Evolutionary conservation across 495 filamentous ascomycete species (phyloP).

Genomic region (Penicillium coffeae): DNA sequence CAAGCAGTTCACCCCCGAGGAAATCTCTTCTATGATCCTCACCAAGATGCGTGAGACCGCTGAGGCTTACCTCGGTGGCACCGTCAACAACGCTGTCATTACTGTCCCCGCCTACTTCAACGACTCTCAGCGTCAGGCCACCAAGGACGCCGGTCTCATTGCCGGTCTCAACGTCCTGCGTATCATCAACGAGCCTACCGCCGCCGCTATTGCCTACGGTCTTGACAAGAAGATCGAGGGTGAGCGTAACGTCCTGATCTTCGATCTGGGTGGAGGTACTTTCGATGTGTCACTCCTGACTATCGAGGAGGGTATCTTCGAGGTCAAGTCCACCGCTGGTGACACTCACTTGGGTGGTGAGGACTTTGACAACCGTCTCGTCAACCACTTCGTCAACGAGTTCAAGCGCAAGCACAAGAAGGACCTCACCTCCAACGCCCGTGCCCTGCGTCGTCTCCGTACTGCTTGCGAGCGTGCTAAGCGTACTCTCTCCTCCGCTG

Average conservation of each 20-base stretch:
- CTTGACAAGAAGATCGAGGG: conserved; percentile 94
- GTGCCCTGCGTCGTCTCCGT: conserved; percentile 94
- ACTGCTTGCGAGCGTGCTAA: conserved; percentile 99
- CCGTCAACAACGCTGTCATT: conserved; percentile 96
- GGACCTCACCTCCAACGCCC: conserved; percentile 82
- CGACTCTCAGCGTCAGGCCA: conserved; percentile 98
- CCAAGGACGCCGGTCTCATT: conserved; percentile 98
- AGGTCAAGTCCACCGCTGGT: conserved; percentile 97
- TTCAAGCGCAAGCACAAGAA: conserved; percentile 87
- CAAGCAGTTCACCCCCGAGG: conserved; percentile 95
- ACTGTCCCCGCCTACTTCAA: conserved; percentile 99
- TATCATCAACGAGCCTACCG: conserved; percentile 99
- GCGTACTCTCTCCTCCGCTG: conserved; percentile 94
- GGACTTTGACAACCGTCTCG: conserved; percentile 97
- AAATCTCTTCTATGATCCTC: conserved; percentile 95
- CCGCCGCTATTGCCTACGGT: conserved; percentile 69
- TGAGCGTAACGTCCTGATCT: conserved; percentile 98
- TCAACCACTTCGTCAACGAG: conserved; percentile 93
- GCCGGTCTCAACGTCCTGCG: conserved; percentile 96
- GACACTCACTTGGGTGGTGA: conserved; percentile 99
- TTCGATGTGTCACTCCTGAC: conserved; percentile 99
- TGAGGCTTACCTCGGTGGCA: conserved; percentile 92
- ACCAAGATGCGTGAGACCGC: conserved; percentile 98
- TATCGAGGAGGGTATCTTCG: conserved; percentile 99
- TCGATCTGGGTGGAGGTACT: conserved; percentile 98